phyloP scores from a whole-genome alignment of 805 yeast species.

The Pichia californica region DNA sequence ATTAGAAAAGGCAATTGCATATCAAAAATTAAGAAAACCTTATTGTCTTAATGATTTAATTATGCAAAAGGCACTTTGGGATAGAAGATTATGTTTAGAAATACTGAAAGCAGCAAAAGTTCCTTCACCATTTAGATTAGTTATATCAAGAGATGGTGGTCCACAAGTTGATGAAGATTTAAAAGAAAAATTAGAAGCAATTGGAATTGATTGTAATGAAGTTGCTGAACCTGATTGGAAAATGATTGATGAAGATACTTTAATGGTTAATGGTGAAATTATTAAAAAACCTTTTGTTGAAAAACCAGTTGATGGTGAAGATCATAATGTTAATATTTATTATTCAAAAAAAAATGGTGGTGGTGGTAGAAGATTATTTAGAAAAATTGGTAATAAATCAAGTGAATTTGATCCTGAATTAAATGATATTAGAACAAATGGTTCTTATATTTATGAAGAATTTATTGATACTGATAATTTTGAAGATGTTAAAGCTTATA shows the following conservation, averaged over 20 bases:
- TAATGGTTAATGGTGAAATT: constrained; percentile 63
- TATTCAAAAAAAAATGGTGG: constrained; percentile 89
- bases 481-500: constrained; percentile 97
- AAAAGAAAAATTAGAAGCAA: constrained; percentile 46
- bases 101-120: constrained; percentile 77
- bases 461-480: constrained; percentile 98
- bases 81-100: constrained; percentile 78
- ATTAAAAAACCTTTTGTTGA: constrained; percentile 92
- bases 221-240: constrained; percentile 71
- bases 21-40: constrained; percentile 85
- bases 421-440: constrained; percentile 71
- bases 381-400: constrained; percentile 95
- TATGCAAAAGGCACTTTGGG: constrained; percentile 96
- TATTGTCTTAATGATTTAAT: constrained; percentile 80
- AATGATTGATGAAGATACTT: constrained; percentile 84
- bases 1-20: constrained; percentile 86
- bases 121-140: constrained; percentile 82
- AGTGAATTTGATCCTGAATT: constrained; percentile 90
- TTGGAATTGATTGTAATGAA: constrained; percentile 49
- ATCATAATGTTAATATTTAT: constrained; percentile 91
- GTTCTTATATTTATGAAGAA: constrained; percentile 86
- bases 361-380: constrained; percentile 89
- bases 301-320: constrained; percentile 98
- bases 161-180: constrained; percentile 74
- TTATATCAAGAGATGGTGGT: constrained; percentile 95